A percentile compares a stretch with the other conserved stretches of the same genome.
Evolutionary conservation across 2,329 filamentous ascomycete species (phyloP).

Genomic region (Trichoderma oligosporum): DNA sequence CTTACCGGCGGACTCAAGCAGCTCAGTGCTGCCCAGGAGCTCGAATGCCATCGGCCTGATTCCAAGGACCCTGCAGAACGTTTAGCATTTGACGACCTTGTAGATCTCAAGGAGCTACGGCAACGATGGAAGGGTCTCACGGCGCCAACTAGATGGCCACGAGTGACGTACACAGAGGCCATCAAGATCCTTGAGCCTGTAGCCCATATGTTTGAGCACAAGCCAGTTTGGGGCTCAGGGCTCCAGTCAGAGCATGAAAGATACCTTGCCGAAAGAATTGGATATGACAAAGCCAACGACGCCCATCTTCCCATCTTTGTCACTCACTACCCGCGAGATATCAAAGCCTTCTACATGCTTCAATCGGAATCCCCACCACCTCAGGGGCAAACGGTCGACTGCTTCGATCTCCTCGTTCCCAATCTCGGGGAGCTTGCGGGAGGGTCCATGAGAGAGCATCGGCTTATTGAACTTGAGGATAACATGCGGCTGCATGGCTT

Average conservation of each 20-base stretch:
- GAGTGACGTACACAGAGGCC: slow-evolving; percentile 78
- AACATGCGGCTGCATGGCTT: slow-evolving; percentile 70
- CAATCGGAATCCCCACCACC: slow-evolving; percentile 32
- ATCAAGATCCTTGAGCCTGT: slow-evolving; percentile 64
- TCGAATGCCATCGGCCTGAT: slow-evolving; percentile 36
- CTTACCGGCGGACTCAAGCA: slow-evolving; percentile 39
- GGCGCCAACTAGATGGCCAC: slow-evolving; percentile 59
- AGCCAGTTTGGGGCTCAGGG: slow-evolving; percentile 66
- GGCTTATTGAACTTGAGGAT: slow-evolving; percentile 60
- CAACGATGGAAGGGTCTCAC: slow-evolving; percentile 70
- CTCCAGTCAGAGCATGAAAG: slow-evolving; percentile 91
- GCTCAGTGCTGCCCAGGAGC: slow-evolving; percentile 44
- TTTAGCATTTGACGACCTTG: slow-evolving; percentile 42
- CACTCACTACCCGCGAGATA: slow-evolving; percentile 80
- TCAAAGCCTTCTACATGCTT: slow-evolving; percentile 82
- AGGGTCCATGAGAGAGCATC: slow-evolving; percentile 84
- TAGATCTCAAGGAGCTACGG: slow-evolving; percentile 48
- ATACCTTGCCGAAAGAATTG: slow-evolving; percentile 69
- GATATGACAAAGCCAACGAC: slow-evolving; percentile 44
- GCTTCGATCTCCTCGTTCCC: slow-evolving; percentile 85
- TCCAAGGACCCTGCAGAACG: slow-evolving; percentile 40
- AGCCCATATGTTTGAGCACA: slow-evolving; percentile 60
- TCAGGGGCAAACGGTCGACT: slow-evolving; percentile 64
- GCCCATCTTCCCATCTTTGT: slow-evolving; percentile 73
- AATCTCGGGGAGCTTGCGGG: slow-evolving; percentile 83